These are phyloP conservation scores for Rhynchospora breviuscula DNA, from an alignment of 176 grass and related monocot species.

Conservation along the genomic window DNA sequence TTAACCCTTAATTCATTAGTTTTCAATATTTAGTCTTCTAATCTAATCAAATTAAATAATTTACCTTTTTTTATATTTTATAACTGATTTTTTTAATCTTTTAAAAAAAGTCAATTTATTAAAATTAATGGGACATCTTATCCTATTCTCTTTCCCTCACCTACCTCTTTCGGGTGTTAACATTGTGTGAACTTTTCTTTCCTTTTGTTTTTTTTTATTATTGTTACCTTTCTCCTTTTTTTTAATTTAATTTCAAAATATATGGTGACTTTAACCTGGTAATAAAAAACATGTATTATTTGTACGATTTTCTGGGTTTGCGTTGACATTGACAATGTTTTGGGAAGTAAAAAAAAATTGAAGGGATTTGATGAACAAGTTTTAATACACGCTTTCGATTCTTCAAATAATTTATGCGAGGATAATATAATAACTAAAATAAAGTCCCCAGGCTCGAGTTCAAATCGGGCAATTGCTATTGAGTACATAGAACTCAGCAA, in stretches of 20 bases:
- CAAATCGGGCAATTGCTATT: neutral
- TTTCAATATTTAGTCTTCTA: no score
- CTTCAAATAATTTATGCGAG: neutral
- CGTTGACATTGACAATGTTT: neutral
- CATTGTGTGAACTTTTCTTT: neutral
- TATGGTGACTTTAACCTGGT: neutral
- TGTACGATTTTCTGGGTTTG: neutral
- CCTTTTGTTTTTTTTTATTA: no score
- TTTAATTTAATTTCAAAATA: neutral
- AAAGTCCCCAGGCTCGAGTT: no score
- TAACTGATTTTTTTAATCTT: no score
- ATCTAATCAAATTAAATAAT: no score
- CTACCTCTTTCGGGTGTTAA: neutral
- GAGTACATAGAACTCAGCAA: neutral
- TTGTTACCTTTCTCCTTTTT: neutral
- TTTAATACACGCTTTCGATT: neutral
- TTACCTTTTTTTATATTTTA: no score
- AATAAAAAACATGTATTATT: conserved; percentile 7
- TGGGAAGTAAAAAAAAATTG: no score
- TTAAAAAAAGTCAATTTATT: no score
- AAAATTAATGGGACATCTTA: no score
- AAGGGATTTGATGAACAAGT: no score
- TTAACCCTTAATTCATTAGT: no score
- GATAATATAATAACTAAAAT: neutral
- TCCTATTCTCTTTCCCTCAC: no score